Evolutionary conservation across 2,329 filamentous ascomycete species (phyloP).

Genomic region (Fusarium miscanthi): DNA sequence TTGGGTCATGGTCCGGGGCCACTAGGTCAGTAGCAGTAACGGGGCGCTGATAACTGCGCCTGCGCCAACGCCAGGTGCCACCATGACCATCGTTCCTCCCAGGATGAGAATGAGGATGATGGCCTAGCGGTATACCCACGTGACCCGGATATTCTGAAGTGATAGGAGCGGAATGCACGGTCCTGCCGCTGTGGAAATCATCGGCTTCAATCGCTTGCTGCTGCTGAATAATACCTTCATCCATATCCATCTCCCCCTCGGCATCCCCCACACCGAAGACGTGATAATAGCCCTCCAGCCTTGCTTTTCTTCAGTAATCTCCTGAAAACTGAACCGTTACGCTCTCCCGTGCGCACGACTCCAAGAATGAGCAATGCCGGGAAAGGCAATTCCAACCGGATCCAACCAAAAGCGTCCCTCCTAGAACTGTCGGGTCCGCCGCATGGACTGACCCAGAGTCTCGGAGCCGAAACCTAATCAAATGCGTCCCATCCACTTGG

Average conservation of each 20-base stretch:
- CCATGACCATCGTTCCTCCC: slow-evolving; percentile 12
- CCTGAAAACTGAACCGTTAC: neutral
- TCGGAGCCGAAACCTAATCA: slow-evolving; percentile 23
- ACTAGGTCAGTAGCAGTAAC: neutral
- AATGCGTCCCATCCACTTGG: neutral
- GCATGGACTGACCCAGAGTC: slow-evolving; percentile 15
- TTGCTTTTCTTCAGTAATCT: slow-evolving; percentile 12
- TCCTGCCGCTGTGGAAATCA: slow-evolving; percentile 15
- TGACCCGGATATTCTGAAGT: slow-evolving; percentile 20
- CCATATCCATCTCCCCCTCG: slow-evolving; percentile 17
- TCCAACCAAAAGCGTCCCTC: slow-evolving; percentile 21
- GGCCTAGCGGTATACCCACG: slow-evolving; percentile 20
- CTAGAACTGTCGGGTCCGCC: slow-evolving; percentile 8
- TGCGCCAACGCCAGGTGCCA: slow-evolving; percentile 31
- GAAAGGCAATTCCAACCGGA: slow-evolving; percentile 21
- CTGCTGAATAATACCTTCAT: slow-evolving; percentile 17
- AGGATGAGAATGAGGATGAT: slow-evolving; percentile 6
- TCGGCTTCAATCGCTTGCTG: slow-evolving; percentile 20
- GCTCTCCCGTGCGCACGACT: neutral
- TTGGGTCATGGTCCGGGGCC: slow-evolving; percentile 9
- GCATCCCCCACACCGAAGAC: slow-evolving; percentile 27
- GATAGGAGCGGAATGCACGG: slow-evolving; percentile 4
- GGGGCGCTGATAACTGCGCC: slow-evolving; percentile 32
- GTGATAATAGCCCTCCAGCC: slow-evolving; percentile 37
- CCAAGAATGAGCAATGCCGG: slow-evolving; percentile 14